Evolutionary conservation across 306 rosid species (phyloP).

Genomic region (Fragaria nilgerrensis): DNA sequence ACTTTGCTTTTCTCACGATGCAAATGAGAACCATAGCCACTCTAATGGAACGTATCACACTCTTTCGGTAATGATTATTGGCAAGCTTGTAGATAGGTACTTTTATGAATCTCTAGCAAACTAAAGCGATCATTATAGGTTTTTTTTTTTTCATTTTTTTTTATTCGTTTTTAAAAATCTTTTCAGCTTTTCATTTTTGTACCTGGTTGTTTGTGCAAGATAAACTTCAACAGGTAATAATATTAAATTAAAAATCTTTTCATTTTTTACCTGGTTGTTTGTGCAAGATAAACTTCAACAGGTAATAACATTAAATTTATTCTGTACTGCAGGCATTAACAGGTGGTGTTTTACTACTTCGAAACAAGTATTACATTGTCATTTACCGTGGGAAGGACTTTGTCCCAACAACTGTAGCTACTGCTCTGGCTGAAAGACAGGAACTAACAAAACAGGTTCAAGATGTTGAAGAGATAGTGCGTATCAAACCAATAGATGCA

Average conservation of each 20-base stretch:
- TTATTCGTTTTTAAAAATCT: not conserved
- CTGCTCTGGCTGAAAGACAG: slow-evolving; percentile 76
- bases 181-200: too few species aligned
- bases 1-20: not conserved
- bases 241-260: not conserved
- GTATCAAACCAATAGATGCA: slow-evolving; percentile 37
- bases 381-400: slow-evolving; percentile 93
- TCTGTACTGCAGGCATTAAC: slow-evolving; percentile 68
- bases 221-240: slow-evolving; percentile 16
- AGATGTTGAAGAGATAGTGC: slow-evolving; percentile 74
- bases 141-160: not conserved
- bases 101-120: not conserved
- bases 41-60: not conserved
- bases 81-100: not conserved
- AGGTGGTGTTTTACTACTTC: slow-evolving; percentile 84
- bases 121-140: not conserved
- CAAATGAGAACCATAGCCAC: not conserved
- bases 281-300: not conserved
- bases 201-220: not conserved
- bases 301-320: slow-evolving; percentile 12
- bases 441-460: slow-evolving; percentile 65
- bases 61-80: not conserved
- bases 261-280: not conserved
- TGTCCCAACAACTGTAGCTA: slow-evolving; percentile 75
- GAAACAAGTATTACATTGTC: slow-evolving; percentile 88